Base-by-base conservation (phyloP, 2,329 filamentous ascomycete species). In the Stemphylium beticola region DNA sequence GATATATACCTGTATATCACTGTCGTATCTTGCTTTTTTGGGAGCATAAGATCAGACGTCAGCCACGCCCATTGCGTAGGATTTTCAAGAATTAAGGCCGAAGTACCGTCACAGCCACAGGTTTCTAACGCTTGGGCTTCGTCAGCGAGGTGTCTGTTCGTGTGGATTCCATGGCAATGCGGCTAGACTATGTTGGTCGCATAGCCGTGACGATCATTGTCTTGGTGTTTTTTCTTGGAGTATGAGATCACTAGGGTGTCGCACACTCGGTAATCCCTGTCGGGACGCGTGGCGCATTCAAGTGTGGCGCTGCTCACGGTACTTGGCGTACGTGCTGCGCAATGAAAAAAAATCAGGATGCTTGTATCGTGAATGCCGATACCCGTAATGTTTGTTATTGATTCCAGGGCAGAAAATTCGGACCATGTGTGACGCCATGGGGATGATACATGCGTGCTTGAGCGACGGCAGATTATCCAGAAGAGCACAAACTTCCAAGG, bases 41-140 rank as follows among this genome's bases (percentile, higher is more conserved):
- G 15, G 39, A 26, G 17, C 37, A 26, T 15, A 39, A 24, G 40
- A 39, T 29, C 26, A 45, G 41, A 59, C 55, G 55, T 61, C 58
- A 61, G 58, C 58, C 58, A 61, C 58, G 55, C 26, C 44, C 15
- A 37, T 56, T 58, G 58, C 58, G 58, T 54, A 58, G 37, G 10
- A 44, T 11, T 34, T 39, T 17, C 17, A 31, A 39, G 12, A 40
- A 18, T 45, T 42, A 41, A 50, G 41, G 39, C 15, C 24, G 17
- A 15, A 32, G 12, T 9, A 41, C 12, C 14, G 9, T 48, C 39
- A 51, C 33, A 43, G 36, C 38, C 45, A 55, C 49, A 50, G 17
- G 18, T 20, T 49, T 49, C 42, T 18, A 24, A 11, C 29, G 26
- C 38, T 55, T 58, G 12, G 55, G 55, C 55, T 17, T 39, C 41